Evolutionary conservation across 1,284 basidiomycete species (phyloP).

Genomic region (Schizophyllum commune): DNA sequence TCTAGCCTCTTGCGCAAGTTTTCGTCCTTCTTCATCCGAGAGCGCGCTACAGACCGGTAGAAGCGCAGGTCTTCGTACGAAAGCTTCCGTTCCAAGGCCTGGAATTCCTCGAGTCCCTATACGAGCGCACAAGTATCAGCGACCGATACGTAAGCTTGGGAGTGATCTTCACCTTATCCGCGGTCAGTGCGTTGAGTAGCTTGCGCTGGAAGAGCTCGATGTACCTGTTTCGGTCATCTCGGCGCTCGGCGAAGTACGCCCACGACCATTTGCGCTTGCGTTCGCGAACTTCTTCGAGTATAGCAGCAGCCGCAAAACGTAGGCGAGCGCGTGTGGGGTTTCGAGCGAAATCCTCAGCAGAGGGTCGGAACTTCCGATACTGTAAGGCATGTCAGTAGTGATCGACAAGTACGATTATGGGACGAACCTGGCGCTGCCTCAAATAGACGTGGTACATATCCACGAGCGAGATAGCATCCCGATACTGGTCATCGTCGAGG

Average conservation of each 20-base stretch:
- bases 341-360: conserved; percentile 49
- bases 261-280: conserved; percentile 86
- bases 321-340: conserved; percentile 73
- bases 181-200: conserved; percentile 42
- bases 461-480: conserved; percentile 87
- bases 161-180: conserved; percentile 29
- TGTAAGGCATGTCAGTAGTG: conserved; percentile 22
- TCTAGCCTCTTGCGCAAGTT: conserved; percentile 64
- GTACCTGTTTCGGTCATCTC: conserved; percentile 82
- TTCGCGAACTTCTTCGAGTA: conserved; percentile 83
- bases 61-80: conserved; percentile 96
- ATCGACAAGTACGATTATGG: background rate
- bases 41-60: conserved; percentile 93
- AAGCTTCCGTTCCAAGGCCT: conserved; percentile 75
- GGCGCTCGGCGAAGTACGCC: conserved; percentile 83
- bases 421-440: conserved; percentile 75
- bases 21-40: conserved; percentile 81
- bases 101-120: conserved; percentile 61
- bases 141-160: background rate
- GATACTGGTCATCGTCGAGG: conserved; percentile 93
- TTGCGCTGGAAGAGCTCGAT: conserved; percentile 86
- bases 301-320: conserved; percentile 78
- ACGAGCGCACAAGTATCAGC: conserved; percentile 4
- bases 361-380: conserved; percentile 79
- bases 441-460: conserved; percentile 98